Base-by-base conservation (phyloP, 1,139 yeast genomes). In the Debaryomyces robertsiae region DNA sequence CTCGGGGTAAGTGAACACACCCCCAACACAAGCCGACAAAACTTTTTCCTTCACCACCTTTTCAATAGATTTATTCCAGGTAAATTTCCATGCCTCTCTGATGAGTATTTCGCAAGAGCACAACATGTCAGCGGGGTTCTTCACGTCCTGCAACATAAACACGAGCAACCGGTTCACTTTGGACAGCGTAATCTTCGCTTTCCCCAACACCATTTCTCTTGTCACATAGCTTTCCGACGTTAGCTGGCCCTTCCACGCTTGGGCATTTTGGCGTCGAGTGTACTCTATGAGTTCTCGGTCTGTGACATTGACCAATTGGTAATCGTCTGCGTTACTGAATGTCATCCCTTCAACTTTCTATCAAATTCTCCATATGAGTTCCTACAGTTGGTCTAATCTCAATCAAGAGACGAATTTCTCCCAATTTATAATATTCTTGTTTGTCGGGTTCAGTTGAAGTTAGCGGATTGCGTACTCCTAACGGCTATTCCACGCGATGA, bases 1-100 rank as follows among this genome's bases (percentile, higher is more conserved):
- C 39, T 73, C 67, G 6, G 71, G 69, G 24, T 77, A 71, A 1
- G 91, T 83, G 58, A 66, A 84, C 0, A 84, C 90, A 10, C 82
- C 81, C 15, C 89, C 88, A 42, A 83, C 66, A 45, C 84, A 76
- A 3, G 78, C 78, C 44, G 75, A 62, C n/a, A 71, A 55, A 6
- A 77, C 64, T 3, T 55, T 39, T 1, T 46, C 40, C 29, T 52
- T 46, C 6, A 45, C 53, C 3, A 58, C 67, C 17, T 49, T 39
- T 6, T 51, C 58, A 13, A 49, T 47, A 2, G 43, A 45, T 4
- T 45, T 44, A 17, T 48, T 46, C 43, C 44, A 45, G n/a, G 32
- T 44, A 41, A 59, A 62, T 30, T 55, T 54, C 56, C 61, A 58
- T 2, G 70, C 49, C 13, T 55, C 54, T 38, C 77, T 49, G 10